phyloP scores from a whole-genome alignment of 345 rosid genomes.

The Lumnitzera littorea region DNA sequence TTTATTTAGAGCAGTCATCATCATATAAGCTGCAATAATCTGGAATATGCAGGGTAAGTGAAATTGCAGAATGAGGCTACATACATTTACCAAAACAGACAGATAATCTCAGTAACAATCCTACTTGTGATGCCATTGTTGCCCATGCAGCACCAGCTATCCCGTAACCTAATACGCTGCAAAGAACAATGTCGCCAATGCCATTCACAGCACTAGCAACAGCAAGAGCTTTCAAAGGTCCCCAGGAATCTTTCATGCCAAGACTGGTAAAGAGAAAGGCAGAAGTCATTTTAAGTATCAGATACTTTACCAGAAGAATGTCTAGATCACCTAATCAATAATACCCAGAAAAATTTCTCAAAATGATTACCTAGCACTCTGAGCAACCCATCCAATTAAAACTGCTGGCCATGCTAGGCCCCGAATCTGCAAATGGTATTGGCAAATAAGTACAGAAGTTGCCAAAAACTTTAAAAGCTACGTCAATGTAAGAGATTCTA shows the following conservation, averaged over 20 bases:
- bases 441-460: not conserved
- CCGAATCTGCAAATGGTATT: conserved; percentile 48
- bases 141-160: conserved; percentile 99
- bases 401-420: conserved; percentile 94
- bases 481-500: not conserved
- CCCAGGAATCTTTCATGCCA: conserved; percentile 99
- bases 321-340: too few relatives aligned
- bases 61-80: not conserved
- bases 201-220: conserved; percentile 69
- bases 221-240: conserved; percentile 81
- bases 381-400: conserved; percentile 88
- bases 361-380: conserved; percentile 73
- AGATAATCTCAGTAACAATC: conserved; percentile 1
- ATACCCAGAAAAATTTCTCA: conserved; percentile 2
- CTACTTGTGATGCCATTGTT: conserved; percentile 88
- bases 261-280: conserved; percentile 36
- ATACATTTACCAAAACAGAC: not conserved
- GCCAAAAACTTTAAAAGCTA: not conserved
- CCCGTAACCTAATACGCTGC: conserved; percentile 72
- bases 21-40: conserved; percentile 81
- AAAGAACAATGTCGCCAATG: conserved; percentile 65
- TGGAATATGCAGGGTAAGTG: conserved; percentile 21
- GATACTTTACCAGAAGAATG: too few relatives aligned
- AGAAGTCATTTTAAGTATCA: too few relatives aligned
- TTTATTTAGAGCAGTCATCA: conserved; percentile 62